Evolutionary conservation across 2,329 filamentous ascomycete genomes (phyloP).

Genomic region (Gaeumannomyces sp.): DNA sequence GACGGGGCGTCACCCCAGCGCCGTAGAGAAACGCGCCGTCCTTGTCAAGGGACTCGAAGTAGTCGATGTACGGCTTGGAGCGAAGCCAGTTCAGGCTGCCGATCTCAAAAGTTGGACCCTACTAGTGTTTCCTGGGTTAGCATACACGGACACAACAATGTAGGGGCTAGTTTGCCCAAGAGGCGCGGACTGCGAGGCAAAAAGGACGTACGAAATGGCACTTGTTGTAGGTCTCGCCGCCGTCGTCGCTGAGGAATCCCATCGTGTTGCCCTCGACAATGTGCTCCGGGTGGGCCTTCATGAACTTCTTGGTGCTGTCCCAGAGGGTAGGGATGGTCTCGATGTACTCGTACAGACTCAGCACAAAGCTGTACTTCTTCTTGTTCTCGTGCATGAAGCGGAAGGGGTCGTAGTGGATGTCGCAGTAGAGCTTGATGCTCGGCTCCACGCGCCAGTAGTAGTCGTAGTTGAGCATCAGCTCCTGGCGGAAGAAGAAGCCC

Average conservation of each 20-base stretch:
- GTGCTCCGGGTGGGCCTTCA: slow-evolving; percentile 83
- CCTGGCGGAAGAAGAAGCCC: slow-evolving; percentile 97
- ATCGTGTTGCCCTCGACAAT: slow-evolving; percentile 79
- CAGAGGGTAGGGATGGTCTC: slow-evolving; percentile 95
- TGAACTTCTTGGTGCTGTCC: slow-evolving; percentile 94
- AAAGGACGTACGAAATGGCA: slow-evolving; percentile 79
- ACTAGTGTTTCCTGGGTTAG: slow-evolving; percentile 44
- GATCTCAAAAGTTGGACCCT: slow-evolving; percentile 99
- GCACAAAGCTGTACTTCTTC: slow-evolving; percentile 97
- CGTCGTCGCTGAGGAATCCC: slow-evolving; percentile 86
- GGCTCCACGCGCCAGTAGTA: slow-evolving; percentile 99
- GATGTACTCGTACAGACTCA: slow-evolving; percentile 92
- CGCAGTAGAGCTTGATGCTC: slow-evolving; percentile 92
- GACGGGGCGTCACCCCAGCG: slow-evolving; percentile 94
- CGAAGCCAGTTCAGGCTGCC: slow-evolving; percentile 92
- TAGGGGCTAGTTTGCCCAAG: too few species aligned
- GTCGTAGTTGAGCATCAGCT: slow-evolving; percentile 90
- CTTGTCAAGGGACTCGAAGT: slow-evolving; percentile 78
- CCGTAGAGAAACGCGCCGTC: slow-evolving; percentile 97
- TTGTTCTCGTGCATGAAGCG: slow-evolving; percentile 91
- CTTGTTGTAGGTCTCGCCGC: slow-evolving; percentile 87
- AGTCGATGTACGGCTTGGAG: slow-evolving; percentile 82
- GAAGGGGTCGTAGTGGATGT: slow-evolving; percentile 94
- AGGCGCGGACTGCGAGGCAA: too few species aligned
- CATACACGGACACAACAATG: too few species aligned